Percentiles rank a stretch among this genome's conserved stretches.
These are phyloP conservation scores for Talaromyces sp. DNA, from an alignment of 2,329 filamentous ascomycete species.

Conservation along the genomic window DNA sequence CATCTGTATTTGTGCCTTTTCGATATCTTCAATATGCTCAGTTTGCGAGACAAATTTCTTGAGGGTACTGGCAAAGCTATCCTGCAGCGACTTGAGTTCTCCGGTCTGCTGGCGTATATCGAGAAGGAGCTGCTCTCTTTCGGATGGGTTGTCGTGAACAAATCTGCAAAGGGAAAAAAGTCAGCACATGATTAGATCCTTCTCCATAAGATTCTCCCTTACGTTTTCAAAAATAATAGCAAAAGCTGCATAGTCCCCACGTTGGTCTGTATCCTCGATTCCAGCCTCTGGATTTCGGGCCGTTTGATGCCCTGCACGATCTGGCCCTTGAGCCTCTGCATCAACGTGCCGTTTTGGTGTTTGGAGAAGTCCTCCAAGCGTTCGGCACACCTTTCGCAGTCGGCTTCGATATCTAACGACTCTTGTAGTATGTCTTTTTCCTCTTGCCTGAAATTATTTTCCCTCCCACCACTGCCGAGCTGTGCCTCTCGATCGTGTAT, in stretches of 20 bases:
- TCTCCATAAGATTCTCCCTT: neutral
- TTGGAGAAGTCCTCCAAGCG: neutral
- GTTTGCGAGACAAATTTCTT: neutral
- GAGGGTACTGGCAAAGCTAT: neutral
- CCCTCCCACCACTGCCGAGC: neutral
- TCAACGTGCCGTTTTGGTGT: neutral
- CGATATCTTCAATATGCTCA: neutral
- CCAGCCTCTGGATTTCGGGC: conserved; percentile 1
- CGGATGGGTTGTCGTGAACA: neutral
- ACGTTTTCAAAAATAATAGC: neutral
- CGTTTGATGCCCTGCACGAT: neutral
- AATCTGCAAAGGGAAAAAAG: neutral
- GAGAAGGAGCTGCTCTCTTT: neutral
- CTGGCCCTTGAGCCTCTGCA: neutral
- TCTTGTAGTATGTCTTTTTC: neutral
- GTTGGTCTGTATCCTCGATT: conserved; percentile 1
- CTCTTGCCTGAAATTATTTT: neutral
- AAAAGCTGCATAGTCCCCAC: conserved; percentile 4
- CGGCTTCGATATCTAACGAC: neutral
- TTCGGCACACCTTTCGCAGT: neutral
- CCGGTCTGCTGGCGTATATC: neutral
- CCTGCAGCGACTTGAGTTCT: neutral
- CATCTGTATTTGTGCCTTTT: neutral
- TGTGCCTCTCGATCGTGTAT: neutral
- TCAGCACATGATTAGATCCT: neutral